Conservation (phyloP, 2,329 filamentous ascomycete species). For the Apiospora hydei region DNA sequence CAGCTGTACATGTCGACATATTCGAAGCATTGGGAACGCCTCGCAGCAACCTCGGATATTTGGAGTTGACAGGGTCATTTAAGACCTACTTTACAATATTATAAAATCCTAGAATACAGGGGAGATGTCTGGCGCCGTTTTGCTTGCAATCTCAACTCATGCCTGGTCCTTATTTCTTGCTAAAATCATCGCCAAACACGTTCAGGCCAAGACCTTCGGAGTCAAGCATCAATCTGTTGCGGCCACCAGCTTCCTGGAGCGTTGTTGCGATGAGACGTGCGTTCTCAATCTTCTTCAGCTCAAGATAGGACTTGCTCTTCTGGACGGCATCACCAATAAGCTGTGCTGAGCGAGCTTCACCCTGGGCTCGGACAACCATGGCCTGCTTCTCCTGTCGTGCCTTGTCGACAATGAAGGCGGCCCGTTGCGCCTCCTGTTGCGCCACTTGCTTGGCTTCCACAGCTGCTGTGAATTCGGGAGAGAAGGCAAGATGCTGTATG, state of each 20-base stretch:
- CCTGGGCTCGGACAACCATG: slow-evolving; percentile 97
- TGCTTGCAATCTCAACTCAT: slow-evolving; percentile 29
- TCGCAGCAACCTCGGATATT: not conserved
- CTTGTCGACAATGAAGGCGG: slow-evolving; percentile 98
- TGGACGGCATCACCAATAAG: slow-evolving; percentile 99
- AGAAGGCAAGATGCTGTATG: slow-evolving; percentile 72
- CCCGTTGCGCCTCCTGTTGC: slow-evolving; percentile 93
- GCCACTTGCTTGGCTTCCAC: slow-evolving; percentile 79
- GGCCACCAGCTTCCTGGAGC: slow-evolving; percentile 82
- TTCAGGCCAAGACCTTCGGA: slow-evolving; percentile 91
- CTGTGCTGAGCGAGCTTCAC: slow-evolving; percentile 97
- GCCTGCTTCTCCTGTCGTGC: slow-evolving; percentile 99
- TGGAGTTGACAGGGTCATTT: not conserved
- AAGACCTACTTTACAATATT: slow-evolving; percentile 39
- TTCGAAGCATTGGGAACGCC: not conserved
- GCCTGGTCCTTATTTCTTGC: slow-evolving; percentile 52
- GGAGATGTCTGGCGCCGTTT: slow-evolving; percentile 40
- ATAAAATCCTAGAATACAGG: slow-evolving; percentile 45
- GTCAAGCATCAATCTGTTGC: slow-evolving; percentile 95
- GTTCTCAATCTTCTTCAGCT: slow-evolving; percentile 98
- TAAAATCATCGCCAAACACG: slow-evolving; percentile 64
- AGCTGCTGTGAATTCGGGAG: slow-evolving; percentile 75
- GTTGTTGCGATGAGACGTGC: slow-evolving; percentile 87
- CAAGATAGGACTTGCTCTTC: slow-evolving; percentile 97
- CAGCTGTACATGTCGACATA: not conserved